Evolutionary conservation across 1,284 basidiomycete genomes (phyloP), one percentile per base, ranked within the genome.

Genomic region (Moesziomyces sp.): DNA sequence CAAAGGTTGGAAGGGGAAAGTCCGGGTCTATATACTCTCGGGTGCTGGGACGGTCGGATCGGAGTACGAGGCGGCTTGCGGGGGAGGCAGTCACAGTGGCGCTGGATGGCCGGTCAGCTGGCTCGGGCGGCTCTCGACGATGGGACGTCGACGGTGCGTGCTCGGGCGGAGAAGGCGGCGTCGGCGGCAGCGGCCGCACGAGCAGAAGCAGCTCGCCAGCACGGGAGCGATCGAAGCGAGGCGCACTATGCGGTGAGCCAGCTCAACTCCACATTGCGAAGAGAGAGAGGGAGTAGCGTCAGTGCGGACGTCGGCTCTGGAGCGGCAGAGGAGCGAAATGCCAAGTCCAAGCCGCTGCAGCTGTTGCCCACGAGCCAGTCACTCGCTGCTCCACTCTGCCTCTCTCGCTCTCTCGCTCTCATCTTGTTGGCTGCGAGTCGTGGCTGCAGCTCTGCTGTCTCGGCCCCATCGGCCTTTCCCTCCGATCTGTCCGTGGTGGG

Each of bases 401-500:
- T 26, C 24, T 26, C 24, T 26, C 24, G 3, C 24, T 26, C 24
- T 26, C 24, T 26, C 38, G 16, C 44, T 44, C 56, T 56, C 56
- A 13, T 11, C 11, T 16, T 35, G 9, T 11, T 35, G 10, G 11
- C 35, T 35, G 11, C 35, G 14, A 11, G 11, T 35, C 35, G 35
- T 11, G 14, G 26, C 16, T 19, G 26, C 40, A 23, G 21, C 35
- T 30, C 30, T 11, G 30, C 33, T 30, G 42, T 53, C 58, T 67
- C 64, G 64, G 64, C 58, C 58, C 64, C 30, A 61, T 67, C 58
- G 64, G 64, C n/a, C 64, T 46, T 40, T n/a, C 42, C 9, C 30
- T 54, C 64, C 58, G 64, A 58, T 30, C 52, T 33, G 48, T 38
- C 14, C 35, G 13, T 18, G 35, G 35, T 38, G 35, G 35, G 35